Conservation (phyloP, 495 filamentous ascomycete genomes). For the Penicillium goetzii region DNA sequence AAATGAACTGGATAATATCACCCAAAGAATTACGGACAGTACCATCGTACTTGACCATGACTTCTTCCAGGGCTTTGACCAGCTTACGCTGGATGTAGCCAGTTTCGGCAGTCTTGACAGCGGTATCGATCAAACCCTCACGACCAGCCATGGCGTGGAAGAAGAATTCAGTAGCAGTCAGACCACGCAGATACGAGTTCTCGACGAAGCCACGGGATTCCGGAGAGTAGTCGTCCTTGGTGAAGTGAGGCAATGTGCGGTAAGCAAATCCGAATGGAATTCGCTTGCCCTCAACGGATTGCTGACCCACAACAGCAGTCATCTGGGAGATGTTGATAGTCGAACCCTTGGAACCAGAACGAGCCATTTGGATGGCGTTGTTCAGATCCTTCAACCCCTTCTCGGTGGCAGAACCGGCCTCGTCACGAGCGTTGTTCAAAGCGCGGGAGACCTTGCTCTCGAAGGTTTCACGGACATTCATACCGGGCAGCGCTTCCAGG, state of each 20-base stretch:
- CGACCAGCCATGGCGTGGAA: slow-evolving; percentile 99
- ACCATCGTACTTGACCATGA: slow-evolving; percentile 96
- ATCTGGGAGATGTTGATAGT: slow-evolving; percentile 99
- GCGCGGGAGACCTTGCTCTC: slow-evolving; percentile 93
- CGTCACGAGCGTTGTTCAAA: slow-evolving; percentile 93
- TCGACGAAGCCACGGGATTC: slow-evolving; percentile 98
- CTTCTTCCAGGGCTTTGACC: slow-evolving; percentile 97
- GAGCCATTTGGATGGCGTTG: slow-evolving; percentile 94
- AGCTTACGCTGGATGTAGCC: slow-evolving; percentile 98
- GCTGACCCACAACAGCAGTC: slow-evolving; percentile 95
- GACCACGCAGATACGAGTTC: slow-evolving; percentile 95
- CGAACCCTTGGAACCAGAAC: slow-evolving; percentile 95
- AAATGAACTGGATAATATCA: slow-evolving; percentile 96
- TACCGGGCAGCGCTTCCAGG: slow-evolving; percentile 88
- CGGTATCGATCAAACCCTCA: slow-evolving; percentile 99
- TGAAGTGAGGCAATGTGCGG: slow-evolving; percentile 95
- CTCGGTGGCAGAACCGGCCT: slow-evolving; percentile 88
- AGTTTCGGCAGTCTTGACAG: slow-evolving; percentile 98
- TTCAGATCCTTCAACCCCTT: slow-evolving; percentile 92
- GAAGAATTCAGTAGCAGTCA: slow-evolving; percentile 97
- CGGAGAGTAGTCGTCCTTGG: slow-evolving; percentile 97
- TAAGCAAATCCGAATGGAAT: slow-evolving; percentile 99
- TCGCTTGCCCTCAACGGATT: slow-evolving; percentile 97
- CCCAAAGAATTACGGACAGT: slow-evolving; percentile 96
- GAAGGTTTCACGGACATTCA: slow-evolving; percentile 98